These are phyloP conservation scores for Cymbopogon citratus DNA, from an alignment of 176 grass and related monocot species.

Conservation along the genomic window DNA sequence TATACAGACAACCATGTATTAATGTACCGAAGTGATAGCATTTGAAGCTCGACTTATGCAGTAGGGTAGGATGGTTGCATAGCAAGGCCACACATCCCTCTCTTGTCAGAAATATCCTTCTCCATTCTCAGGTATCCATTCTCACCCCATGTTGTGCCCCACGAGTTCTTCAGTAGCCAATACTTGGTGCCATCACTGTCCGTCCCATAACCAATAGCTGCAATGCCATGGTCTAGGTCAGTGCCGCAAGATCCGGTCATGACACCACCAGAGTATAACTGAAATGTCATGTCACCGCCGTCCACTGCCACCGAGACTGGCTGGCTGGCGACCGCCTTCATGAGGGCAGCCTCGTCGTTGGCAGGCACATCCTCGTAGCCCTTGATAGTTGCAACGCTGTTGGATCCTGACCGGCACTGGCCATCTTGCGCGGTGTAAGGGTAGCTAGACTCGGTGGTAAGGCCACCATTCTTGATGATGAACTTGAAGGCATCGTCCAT, in stretches of 20 bases:
- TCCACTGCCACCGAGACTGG: constrained; percentile 30
- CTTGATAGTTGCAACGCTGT: constrained; percentile 15
- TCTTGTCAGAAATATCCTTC: neutral
- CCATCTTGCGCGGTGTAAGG: constrained; percentile 16
- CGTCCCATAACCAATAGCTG: constrained; percentile 32
- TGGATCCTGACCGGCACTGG: neutral
- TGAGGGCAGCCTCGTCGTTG: constrained; percentile 30
- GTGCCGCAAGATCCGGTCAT: constrained; percentile 23
- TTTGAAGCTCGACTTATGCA: neutral
- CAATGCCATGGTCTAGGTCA: constrained; percentile 32
- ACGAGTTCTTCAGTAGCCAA: constrained; percentile 21
- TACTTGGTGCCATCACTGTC: constrained; percentile 18
- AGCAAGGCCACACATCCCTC: constrained; percentile 1
- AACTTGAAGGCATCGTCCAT: constrained; percentile 50
- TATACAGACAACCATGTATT: neutral
- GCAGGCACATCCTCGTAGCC: constrained; percentile 35
- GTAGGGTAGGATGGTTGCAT: constrained; percentile 8
- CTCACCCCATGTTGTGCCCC: constrained; percentile 3
- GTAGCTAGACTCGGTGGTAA: constrained; percentile 22
- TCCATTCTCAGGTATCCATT: neutral
- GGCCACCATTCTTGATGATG: constrained; percentile 6
- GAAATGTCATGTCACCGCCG: constrained; percentile 27
- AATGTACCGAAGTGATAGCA: neutral
- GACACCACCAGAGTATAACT: constrained; percentile 40
- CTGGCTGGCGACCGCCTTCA: constrained; percentile 37